These are phyloP conservation scores for Pseudocercospora macadamiae DNA, from an alignment of 2,329 filamentous ascomycete species.

Conservation along the genomic window DNA sequence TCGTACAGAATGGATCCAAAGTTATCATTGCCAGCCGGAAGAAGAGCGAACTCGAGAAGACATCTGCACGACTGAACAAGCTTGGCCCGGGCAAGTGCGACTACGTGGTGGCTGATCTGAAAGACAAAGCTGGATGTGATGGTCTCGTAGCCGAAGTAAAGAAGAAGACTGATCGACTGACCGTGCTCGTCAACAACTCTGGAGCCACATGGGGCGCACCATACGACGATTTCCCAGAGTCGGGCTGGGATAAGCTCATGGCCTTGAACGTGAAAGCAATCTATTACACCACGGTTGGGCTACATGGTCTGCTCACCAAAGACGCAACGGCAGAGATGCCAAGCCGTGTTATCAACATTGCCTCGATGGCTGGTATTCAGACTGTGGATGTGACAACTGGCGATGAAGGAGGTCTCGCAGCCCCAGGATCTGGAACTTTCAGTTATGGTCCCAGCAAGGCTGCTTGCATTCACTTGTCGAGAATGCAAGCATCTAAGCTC, in stretches of 20 bases:
- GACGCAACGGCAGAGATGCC: constrained; percentile 45
- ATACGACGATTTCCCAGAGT: constrained; percentile 61
- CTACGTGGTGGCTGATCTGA: constrained; percentile 49
- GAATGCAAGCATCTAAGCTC: constrained; percentile 57
- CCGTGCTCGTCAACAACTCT: constrained; percentile 52
- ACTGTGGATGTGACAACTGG: constrained; percentile 52
- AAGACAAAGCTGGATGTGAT: constrained; percentile 48
- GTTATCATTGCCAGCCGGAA: constrained; percentile 50
- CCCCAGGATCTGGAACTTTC: constrained; percentile 47
- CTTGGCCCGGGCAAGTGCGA: constrained; percentile 51
- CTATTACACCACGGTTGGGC: constrained; percentile 53
- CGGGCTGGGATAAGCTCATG: constrained; percentile 61
- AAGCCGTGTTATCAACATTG: constrained; percentile 51
- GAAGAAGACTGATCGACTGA: constrained; percentile 49
- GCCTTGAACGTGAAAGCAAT: constrained; percentile 41
- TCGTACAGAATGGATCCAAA: constrained; percentile 48
- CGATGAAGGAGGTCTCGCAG: constrained; percentile 54
- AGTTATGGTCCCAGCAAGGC: constrained; percentile 54
- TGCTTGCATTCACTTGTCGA: constrained; percentile 58
- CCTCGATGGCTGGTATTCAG: constrained; percentile 48
- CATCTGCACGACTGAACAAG: constrained; percentile 45
- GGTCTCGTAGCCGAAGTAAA: constrained; percentile 47
- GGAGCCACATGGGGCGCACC: constrained; percentile 54
- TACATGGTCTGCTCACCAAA: constrained; percentile 49
- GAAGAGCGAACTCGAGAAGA: constrained; percentile 49